A percentile compares a stretch with the other conserved stretches of the same genome.
phyloP scores from a whole-genome alignment of 306 rosid species.

The Betula pendula region DNA sequence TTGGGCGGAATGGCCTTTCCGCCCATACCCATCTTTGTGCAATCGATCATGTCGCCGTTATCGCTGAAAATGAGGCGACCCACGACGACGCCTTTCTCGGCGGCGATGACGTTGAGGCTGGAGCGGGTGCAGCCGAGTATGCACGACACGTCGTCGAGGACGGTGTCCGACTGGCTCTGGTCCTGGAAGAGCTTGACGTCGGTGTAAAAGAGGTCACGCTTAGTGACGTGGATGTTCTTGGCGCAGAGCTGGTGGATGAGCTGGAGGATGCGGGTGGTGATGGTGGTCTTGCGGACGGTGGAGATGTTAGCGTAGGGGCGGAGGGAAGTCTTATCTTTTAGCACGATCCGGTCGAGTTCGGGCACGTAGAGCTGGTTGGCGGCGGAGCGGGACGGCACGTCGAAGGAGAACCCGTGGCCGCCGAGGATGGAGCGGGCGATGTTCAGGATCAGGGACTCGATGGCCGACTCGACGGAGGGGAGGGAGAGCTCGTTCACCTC shows the following conservation, averaged over 20 bases:
- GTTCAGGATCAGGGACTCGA: slow-evolving; percentile 54
- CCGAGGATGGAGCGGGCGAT: slow-evolving; percentile 69
- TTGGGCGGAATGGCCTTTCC: slow-evolving; percentile 92
- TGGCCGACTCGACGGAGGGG: slow-evolving; percentile 62
- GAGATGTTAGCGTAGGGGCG: slow-evolving; percentile 83
- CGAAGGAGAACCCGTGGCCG: slow-evolving; percentile 77
- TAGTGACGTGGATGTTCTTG: slow-evolving; percentile 83
- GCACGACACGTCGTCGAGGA: slow-evolving; percentile 85
- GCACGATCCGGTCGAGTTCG: slow-evolving; percentile 82
- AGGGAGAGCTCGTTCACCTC: slow-evolving; percentile 75
- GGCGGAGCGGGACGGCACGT: slow-evolving; percentile 85
- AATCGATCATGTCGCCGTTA: slow-evolving; percentile 89
- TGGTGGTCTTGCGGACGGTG: slow-evolving; percentile 71
- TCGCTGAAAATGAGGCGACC: slow-evolving; percentile 90
- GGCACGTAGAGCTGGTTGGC: slow-evolving; percentile 83
- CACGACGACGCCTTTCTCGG: slow-evolving; percentile 89
- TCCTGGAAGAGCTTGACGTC: slow-evolving; percentile 93
- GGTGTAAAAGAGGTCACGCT: slow-evolving; percentile 92
- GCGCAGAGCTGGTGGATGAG: slow-evolving; percentile 83
- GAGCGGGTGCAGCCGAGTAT: slow-evolving; percentile 89
- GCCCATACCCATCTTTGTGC: slow-evolving; percentile 98
- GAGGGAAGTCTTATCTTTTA: slow-evolving; percentile 63
- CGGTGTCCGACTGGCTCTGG: slow-evolving; percentile 80
- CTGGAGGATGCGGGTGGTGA: slow-evolving; percentile 71
- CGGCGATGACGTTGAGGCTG: slow-evolving; percentile 80